These are phyloP conservation scores for Sugiyamaella sp. DNA, from an alignment of 1,139 yeast genomes.

Conservation along the genomic window DNA sequence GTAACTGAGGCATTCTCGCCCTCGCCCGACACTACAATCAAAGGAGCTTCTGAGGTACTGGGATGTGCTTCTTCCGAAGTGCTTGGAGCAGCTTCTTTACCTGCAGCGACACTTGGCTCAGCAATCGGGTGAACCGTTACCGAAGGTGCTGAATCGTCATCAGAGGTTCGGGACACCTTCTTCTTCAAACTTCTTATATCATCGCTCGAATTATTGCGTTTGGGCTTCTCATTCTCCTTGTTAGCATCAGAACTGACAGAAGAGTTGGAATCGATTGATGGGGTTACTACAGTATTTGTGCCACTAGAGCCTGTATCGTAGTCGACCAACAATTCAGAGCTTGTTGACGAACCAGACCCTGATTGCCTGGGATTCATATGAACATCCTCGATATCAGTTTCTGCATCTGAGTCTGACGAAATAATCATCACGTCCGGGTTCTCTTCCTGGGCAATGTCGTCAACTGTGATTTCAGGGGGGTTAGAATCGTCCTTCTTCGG, in stretches of 20 bases:
- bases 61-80: background rate
- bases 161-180: slow-evolving; percentile 12
- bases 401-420: slow-evolving; percentile 20
- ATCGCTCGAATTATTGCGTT: slow-evolving; percentile 20
- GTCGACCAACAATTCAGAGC: slow-evolving; percentile 5
- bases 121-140: background rate
- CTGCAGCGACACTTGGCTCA: background rate
- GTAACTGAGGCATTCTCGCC: background rate
- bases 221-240: slow-evolving; percentile 23
- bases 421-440: slow-evolving; percentile 17
- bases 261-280: background rate
- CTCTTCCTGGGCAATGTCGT: slow-evolving; percentile 4
- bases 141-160: background rate
- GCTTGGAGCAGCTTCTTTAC: background rate
- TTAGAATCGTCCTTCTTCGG: background rate
- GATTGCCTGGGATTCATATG: slow-evolving; percentile 17
- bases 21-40: background rate
- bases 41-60: background rate
- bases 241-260: slow-evolving; percentile 10
- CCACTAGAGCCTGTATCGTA: slow-evolving; percentile 1
- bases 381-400: slow-evolving; percentile 22
- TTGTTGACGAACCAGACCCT: slow-evolving; percentile 6
- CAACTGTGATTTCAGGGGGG: slow-evolving; percentile 4
- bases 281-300: background rate
- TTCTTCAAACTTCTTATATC: slow-evolving; percentile 17